phyloP scores from a whole-genome alignment of 257 asterid species.

The Nicotiana otophora region DNA sequence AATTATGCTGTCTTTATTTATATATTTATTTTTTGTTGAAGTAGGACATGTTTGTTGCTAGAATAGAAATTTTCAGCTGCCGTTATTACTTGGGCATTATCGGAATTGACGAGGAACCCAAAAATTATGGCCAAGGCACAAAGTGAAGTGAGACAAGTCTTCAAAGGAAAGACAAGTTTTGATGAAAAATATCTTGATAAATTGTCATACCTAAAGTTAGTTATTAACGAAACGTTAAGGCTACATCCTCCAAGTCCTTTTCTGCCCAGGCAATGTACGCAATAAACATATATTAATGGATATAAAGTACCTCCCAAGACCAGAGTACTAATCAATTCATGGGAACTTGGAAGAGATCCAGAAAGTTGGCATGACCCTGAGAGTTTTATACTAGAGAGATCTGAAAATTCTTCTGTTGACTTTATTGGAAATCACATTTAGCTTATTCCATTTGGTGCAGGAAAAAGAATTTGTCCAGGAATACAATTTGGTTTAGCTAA shows the following conservation, averaged over 20 bases:
- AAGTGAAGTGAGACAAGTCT: not conserved
- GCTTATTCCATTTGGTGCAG: not conserved
- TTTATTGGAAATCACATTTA: not conserved
- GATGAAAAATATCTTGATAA: not conserved
- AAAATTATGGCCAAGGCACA: not conserved
- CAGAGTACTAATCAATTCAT: constrained; percentile 5
- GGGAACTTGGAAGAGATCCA: not conserved
- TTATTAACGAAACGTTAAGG: not conserved
- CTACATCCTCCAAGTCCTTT: constrained; percentile 13
- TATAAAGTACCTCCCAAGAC: constrained; percentile 5
- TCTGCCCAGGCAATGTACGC: not conserved
- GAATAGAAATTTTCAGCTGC: constrained; percentile 11
- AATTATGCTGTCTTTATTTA: not conserved
- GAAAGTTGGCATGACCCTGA: not conserved
- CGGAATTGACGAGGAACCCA: not conserved
- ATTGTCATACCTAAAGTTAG: not conserved
- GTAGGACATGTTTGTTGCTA: constrained; percentile 12
- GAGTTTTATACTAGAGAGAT: not conserved
- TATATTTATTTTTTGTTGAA: not conserved
- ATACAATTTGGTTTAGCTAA: not conserved
- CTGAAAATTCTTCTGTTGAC: not conserved
- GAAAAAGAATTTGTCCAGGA: not conserved
- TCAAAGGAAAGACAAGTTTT: constrained; percentile 1
- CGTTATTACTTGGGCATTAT: not conserved
- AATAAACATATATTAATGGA: not conserved